These are phyloP conservation scores for Dendrobium nobile DNA, from an alignment of 106 monocot species.

Conservation along the genomic window DNA sequence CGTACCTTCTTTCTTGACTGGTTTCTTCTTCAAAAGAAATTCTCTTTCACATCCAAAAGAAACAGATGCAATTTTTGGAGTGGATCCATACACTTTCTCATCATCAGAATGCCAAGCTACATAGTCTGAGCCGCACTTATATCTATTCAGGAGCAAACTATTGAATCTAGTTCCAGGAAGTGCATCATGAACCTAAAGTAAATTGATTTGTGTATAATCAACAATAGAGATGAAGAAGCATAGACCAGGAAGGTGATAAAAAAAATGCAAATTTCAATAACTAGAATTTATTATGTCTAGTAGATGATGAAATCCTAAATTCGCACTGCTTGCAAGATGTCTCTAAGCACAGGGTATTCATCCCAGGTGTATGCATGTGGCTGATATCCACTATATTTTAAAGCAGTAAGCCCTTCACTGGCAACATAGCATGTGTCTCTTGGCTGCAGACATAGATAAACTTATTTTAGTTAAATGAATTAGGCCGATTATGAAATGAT, in stretches of 20 bases:
- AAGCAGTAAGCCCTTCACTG: constrained; percentile 53
- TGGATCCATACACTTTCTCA: constrained; percentile 86
- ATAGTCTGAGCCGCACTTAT: constrained; percentile 74
- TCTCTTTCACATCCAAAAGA: constrained; percentile 93
- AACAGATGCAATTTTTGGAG: constrained; percentile 90
- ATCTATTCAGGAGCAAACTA: constrained; percentile 64
- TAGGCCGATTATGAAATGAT: not conserved
- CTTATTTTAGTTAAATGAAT: not conserved
- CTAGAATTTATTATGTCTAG: no score
- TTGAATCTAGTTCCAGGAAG: constrained; percentile 83
- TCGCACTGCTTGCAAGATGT: constrained; percentile 62
- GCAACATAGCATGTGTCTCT: constrained; percentile 94
- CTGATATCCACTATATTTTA: constrained; percentile 89
- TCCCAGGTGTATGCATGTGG: constrained; percentile 87
- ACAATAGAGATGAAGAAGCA: not conserved
- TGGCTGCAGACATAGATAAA: constrained; percentile 49
- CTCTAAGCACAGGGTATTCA: constrained; percentile 77
- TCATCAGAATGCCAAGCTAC: constrained; percentile 97
- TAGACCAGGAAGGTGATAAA: not conserved
- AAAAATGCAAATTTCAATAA: no score
- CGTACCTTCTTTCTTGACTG: constrained; percentile 48
- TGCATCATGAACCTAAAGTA: constrained; percentile 67
- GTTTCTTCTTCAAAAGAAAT: constrained; percentile 66
- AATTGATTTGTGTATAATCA: not conserved
- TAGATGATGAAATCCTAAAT: not conserved